Conservation (phyloP, 495 filamentous ascomycete species). For the Talaromyces wortmannii region DNA sequence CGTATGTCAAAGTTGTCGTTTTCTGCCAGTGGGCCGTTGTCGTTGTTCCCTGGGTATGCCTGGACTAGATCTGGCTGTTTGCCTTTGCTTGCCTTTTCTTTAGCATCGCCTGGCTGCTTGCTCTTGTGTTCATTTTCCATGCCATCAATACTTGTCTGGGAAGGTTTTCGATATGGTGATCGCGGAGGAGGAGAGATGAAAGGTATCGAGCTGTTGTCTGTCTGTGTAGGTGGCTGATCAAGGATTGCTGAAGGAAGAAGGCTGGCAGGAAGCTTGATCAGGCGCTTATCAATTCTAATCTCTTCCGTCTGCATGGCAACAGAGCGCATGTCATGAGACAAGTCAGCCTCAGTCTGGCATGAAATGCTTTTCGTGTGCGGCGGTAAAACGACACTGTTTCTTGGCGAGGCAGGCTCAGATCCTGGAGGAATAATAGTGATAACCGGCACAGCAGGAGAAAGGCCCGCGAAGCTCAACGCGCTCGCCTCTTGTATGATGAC, state of each 20-base stretch:
- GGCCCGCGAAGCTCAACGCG: background rate
- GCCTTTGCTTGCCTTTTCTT: constrained; percentile 5
- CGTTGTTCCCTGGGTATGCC: constrained; percentile 75
- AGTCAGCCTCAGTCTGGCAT: constrained; percentile 42
- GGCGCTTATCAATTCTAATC: constrained; percentile 69
- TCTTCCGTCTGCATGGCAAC: constrained; percentile 79
- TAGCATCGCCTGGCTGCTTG: constrained; percentile 8
- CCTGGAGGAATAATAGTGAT: constrained; percentile 61
- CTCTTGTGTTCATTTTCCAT: constrained; percentile 5
- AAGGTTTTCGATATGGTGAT: constrained; percentile 13
- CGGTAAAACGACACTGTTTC: constrained; percentile 51
- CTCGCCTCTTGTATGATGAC: constrained; percentile 14
- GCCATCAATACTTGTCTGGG: constrained; percentile 12
- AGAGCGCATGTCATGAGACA: constrained; percentile 33
- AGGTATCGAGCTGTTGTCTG: constrained; percentile 12
- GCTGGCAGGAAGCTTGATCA: constrained; percentile 67
- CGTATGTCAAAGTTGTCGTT: constrained; percentile 51
- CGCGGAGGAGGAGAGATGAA: constrained; percentile 31
- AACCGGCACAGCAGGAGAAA: constrained; percentile 41
- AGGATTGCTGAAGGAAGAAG: constrained; percentile 63
- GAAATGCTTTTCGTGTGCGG: constrained; percentile 57
- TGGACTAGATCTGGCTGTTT: constrained; percentile 44
- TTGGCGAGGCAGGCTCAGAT: constrained; percentile 58
- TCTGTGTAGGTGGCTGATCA: constrained; percentile 18
- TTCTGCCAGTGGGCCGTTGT: constrained; percentile 65